Conservation (phyloP, 2,329 filamentous ascomycete genomes). For the Alternaria ventricosa region DNA sequence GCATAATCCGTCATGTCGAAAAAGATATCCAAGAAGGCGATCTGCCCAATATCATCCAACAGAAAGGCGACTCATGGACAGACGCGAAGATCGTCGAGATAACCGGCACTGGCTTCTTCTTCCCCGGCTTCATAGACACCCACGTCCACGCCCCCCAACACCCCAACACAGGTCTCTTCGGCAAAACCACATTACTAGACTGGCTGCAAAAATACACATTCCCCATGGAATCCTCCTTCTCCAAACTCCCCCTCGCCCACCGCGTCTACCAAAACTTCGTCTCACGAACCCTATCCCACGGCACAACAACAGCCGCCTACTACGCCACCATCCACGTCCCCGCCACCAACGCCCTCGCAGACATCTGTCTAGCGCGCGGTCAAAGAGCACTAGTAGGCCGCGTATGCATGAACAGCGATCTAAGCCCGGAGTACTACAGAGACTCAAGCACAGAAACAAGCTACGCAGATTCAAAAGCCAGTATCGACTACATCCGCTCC, state of each 20-base stretch:
- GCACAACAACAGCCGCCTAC: constrained; percentile 94
- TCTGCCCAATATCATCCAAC: background rate
- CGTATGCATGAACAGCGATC: constrained; percentile 85
- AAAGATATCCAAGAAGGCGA: constrained; percentile 30
- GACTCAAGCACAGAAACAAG: constrained; percentile 70
- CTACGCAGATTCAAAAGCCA: constrained; percentile 58
- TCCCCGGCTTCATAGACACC: constrained; percentile 88
- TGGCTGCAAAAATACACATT: constrained; percentile 97
- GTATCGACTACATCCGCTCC: constrained; percentile 63
- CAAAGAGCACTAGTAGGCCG: constrained; percentile 91
- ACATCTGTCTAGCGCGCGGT: constrained; percentile 78
- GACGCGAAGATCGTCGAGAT: constrained; percentile 48
- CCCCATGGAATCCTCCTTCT: constrained; percentile 82
- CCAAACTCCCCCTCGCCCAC: constrained; percentile 64
- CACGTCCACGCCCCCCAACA: constrained; percentile 96
- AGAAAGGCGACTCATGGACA: constrained; percentile 40
- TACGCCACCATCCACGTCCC: constrained; percentile 87
- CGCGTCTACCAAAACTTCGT: constrained; percentile 80
- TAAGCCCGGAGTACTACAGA: constrained; percentile 78
- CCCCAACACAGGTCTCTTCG: constrained; percentile 92
- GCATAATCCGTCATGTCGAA: constrained; percentile 58
- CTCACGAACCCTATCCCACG: constrained; percentile 80
- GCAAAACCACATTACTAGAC: constrained; percentile 87
- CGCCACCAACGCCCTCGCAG: constrained; percentile 88
- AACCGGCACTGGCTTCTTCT: constrained; percentile 72